Base-by-base conservation (phyloP, 2,329 filamentous ascomycete genomes). In the Aspergillus calidoustus region DNA sequence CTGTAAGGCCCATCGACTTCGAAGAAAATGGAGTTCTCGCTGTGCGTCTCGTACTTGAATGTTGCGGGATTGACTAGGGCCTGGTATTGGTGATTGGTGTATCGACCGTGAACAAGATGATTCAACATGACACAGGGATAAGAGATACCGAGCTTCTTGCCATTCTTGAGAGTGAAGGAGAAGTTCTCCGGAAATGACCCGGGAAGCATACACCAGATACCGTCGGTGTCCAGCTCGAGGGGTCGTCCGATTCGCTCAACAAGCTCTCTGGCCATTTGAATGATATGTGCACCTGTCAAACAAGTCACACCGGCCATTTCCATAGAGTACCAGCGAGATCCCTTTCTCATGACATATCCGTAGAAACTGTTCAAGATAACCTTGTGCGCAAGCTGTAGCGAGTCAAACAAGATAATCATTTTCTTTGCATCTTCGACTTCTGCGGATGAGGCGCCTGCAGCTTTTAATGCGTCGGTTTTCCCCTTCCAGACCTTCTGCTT, bases 81-180 rank as follows among this genome's bases (percentile, higher is more conserved):
- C 81, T 99, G 93, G 75, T 99, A 99, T 72, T 99, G 95, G 70
- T 98, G 89, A 70, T 99, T 99, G 28, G 95, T 99, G 77, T 97
- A 99, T 68, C 89, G 90, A 60, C 85, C 93, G 73, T 99, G 95
- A 7, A 99, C 95, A 3, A 97, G 84, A 75, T 99, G 95, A 76
- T 99, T 99, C 80, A 99, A 86, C 95, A 99, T 99, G 68, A 97
- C 93, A 76, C 95, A 99, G 59, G 95, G 95, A 73, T 99, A 99
- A 0, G 95, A 99, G 54, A 99, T 93, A n/a, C 90, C 84, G 63
- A 98, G 75, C 76, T 98, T 99, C 83, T 98, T 99, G 68, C 95
- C 95, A 70, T 93, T 96, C 77, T 94, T 96, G 68, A 97, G 80
- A 71, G 91, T 96, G 82, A 99, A 98, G 0, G 88, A 84, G 72